These are phyloP conservation scores for Pythium utonaiense DNA, from an alignment of 352 stramenopile species.

Conservation along the genomic window DNA sequence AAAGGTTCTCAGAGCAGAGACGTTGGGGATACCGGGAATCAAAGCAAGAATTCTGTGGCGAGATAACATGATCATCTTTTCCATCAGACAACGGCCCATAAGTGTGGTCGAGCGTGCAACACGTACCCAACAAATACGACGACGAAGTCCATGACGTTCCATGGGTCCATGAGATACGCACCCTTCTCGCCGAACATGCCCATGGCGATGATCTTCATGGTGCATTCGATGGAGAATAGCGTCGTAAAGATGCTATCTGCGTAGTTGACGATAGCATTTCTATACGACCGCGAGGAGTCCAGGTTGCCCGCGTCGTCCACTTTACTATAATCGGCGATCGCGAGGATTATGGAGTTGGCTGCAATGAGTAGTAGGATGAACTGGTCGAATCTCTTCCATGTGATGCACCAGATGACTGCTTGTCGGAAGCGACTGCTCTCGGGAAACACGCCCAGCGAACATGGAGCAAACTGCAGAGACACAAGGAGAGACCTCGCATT, in stretches of 20 bases:
- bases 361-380: slow-evolving; percentile 85
- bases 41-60: slow-evolving; percentile 47
- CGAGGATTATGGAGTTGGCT: slow-evolving; percentile 80
- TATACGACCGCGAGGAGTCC: slow-evolving; percentile 34
- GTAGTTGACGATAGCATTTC: slow-evolving; percentile 60
- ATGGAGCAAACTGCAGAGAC: slow-evolving; percentile 44
- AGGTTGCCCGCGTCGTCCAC: slow-evolving; percentile 39
- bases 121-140: slow-evolving; percentile 82
- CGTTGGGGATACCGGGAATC: slow-evolving; percentile 62
- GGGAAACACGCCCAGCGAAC: slow-evolving; percentile 44
- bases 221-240: slow-evolving; percentile 85
- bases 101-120: not conserved
- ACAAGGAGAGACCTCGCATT: not conserved
- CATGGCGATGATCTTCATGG: slow-evolving; percentile 89
- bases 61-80: not conserved
- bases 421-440: slow-evolving; percentile 53
- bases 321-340: slow-evolving; percentile 70
- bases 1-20: slow-evolving; percentile 56
- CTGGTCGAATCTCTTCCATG: slow-evolving; percentile 73
- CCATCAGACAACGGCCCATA: not conserved
- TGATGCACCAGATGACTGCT: slow-evolving; percentile 62
- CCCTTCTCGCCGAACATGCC: slow-evolving; percentile 65
- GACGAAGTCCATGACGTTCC: slow-evolving; percentile 90
- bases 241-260: slow-evolving; percentile 53
- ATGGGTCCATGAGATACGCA: slow-evolving; percentile 83